phyloP scores from a whole-genome alignment of 2,329 filamentous ascomycete genomes.

The Aspergillus luchuensis region DNA sequence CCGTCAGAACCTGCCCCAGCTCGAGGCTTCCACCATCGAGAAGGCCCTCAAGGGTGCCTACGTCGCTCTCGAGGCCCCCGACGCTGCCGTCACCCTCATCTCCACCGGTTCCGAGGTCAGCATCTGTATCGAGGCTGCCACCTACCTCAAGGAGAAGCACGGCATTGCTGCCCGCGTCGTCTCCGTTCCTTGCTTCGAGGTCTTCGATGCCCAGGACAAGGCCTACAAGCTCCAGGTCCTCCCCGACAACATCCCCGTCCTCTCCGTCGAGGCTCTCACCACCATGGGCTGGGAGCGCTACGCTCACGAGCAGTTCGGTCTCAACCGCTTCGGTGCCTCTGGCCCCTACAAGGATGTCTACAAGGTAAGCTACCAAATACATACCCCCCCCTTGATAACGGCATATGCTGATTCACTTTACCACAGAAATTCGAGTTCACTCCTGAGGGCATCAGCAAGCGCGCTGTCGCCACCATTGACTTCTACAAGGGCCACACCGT shows the following conservation, averaged over 20 bases:
- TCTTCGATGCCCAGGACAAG: constrained; percentile 92
- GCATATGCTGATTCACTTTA: constrained; percentile 15
- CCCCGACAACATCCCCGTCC: constrained; percentile 86
- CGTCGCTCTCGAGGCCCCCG: constrained; percentile 79
- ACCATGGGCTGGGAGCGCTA: constrained; percentile 99
- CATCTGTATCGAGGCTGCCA: constrained; percentile 89
- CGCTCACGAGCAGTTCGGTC: constrained; percentile 97
- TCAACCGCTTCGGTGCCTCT: constrained; percentile 98
- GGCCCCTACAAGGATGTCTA: constrained; percentile 98
- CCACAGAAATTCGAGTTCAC: constrained; percentile 97
- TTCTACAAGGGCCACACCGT: constrained; percentile 98
- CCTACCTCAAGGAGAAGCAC: constrained; percentile 86
- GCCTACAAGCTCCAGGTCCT: constrained; percentile 92
- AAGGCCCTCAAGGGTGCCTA: constrained; percentile 94
- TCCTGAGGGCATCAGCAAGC: constrained; percentile 93
- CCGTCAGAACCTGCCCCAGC: constrained; percentile 96
- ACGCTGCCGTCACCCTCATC: constrained; percentile 83
- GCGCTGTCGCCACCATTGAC: constrained; percentile 84
- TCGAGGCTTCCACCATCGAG: constrained; percentile 90
- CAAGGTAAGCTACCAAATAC: constrained; percentile 60
- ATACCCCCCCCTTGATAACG: background rate
- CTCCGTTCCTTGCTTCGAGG: constrained; percentile 94
- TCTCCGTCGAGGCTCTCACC: constrained; percentile 95
- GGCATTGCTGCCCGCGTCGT: constrained; percentile 86
- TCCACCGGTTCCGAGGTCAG: constrained; percentile 95